phyloP scores from a whole-genome alignment of 139 green algal species.

The Chlamydomonas sp. region DNA sequence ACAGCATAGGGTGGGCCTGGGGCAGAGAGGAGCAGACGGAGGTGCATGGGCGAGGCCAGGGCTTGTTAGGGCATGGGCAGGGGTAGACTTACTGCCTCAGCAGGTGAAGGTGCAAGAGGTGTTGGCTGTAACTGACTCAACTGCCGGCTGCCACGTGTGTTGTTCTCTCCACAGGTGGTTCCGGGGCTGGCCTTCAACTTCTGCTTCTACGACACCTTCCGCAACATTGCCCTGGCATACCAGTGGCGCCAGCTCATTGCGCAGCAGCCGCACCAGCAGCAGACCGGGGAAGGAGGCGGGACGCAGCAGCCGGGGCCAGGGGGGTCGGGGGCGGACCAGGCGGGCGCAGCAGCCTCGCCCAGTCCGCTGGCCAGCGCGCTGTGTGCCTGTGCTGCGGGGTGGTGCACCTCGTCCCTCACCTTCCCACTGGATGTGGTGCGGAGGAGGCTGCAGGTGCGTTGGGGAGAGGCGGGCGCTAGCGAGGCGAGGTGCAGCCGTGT shows the following conservation, averaged over 20 bases:
- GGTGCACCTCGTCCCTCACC: constrained; percentile 88
- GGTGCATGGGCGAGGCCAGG: no score
- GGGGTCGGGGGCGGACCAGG: background rate
- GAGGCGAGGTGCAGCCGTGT: no score
- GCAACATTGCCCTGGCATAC: background rate
- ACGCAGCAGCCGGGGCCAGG: no score
- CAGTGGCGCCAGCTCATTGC: background rate
- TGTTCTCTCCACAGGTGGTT: constrained; percentile 61
- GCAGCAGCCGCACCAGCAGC: background rate
- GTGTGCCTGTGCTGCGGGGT: constrained; percentile 77
- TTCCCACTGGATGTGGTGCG: constrained; percentile 94
- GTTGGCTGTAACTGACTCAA: background rate
- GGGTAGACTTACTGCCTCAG: no score
- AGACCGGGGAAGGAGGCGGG: background rate
- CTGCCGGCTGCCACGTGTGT: background rate
- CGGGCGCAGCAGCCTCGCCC: background rate
- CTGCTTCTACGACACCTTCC: constrained; percentile 84
- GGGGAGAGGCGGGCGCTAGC: no score
- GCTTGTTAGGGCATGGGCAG: no score
- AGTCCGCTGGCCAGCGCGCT: constrained; percentile 63
- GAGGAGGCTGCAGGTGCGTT: constrained; percentile 85
- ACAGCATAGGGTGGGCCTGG: no score
- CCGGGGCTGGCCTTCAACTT: constrained; percentile 95
- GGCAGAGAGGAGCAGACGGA: no score
- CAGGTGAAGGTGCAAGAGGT: background rate